These are phyloP conservation scores for Termitomyces sp. DNA, from an alignment of 1,284 basidiomycete species.

Conservation along the genomic window DNA sequence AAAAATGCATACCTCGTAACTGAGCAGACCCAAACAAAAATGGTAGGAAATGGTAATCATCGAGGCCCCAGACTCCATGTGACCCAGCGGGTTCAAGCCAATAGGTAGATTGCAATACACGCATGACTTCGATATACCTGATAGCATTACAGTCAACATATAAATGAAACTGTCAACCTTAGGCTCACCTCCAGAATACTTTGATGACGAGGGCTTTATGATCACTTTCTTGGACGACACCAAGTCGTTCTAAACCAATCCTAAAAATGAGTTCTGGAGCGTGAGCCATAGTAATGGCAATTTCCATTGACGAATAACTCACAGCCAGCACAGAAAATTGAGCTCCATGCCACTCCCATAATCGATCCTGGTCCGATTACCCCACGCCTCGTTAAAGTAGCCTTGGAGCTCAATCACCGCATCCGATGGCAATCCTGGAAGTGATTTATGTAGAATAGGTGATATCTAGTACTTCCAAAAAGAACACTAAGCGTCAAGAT, in stretches of 20 bases:
- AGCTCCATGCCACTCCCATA: constrained; percentile 99
- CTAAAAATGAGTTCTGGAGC: constrained; percentile 35
- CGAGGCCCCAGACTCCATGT: constrained; percentile 97
- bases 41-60: constrained; percentile 97
- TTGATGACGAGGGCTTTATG: constrained; percentile 75
- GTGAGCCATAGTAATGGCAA: neutral
- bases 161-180: neutral
- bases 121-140: constrained; percentile 88
- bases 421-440: constrained; percentile 56
- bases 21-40: constrained; percentile 90
- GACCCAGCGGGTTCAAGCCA: constrained; percentile 98
- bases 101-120: constrained; percentile 87
- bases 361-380: constrained; percentile 88
- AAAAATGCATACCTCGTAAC: constrained; percentile 50
- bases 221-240: constrained; percentile 64
- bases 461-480: constrained; percentile 36
- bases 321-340: constrained; percentile 98
- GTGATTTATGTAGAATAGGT: constrained; percentile 46
- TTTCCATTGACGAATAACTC: constrained; percentile 28
- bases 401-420: constrained; percentile 64
- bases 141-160: neutral
- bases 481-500: constrained; percentile 6
- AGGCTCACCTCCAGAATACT: constrained; percentile 82
- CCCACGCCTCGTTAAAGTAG: constrained; percentile 90
- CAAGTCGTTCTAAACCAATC: constrained; percentile 76